Evolutionary conservation across 805 yeast genomes (phyloP).

Genomic region (Citeromyces nyonsensis): DNA sequence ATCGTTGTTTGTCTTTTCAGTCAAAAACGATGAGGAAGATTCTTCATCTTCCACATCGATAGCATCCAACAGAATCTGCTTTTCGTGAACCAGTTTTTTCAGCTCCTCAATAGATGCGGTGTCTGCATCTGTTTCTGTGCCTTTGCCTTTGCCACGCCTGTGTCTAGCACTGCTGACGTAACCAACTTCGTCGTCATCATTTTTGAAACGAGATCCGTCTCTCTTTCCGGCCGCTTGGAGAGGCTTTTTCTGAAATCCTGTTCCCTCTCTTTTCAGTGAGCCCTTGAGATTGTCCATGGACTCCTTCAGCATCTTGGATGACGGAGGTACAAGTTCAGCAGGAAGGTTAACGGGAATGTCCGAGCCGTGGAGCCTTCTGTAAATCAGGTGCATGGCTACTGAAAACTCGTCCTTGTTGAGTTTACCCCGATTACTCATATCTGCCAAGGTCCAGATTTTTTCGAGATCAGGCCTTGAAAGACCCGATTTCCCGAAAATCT

Average conservation of each 20-base stretch:
- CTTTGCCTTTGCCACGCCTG: constrained; percentile 27
- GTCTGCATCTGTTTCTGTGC: constrained; percentile 5
- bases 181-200: constrained; percentile 54
- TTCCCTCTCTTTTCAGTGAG: constrained; percentile 27
- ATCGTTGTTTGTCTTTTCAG: constrained; percentile 27
- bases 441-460: constrained; percentile 82
- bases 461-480: constrained; percentile 75
- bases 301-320: constrained; percentile 59
- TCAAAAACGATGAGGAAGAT: constrained; percentile 9
- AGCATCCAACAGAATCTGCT: constrained; percentile 55
- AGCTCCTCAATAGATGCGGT: constrained; percentile 30
- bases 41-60: constrained; percentile 53
- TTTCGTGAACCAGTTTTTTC: constrained; percentile 54
- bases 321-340: constrained; percentile 81
- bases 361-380: constrained; percentile 77
- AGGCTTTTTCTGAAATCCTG: constrained; percentile 12
- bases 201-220: constrained; percentile 49
- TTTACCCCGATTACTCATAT: constrained; percentile 67
- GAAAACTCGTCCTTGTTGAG: constrained; percentile 85
- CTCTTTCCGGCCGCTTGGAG: constrained; percentile 18
- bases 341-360: constrained; percentile 77
- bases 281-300: constrained; percentile 59
- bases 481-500: constrained; percentile 84
- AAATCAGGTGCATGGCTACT: constrained; percentile 93
- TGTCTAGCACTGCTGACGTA: constrained; percentile 51